Percentiles rank a stretch among this genome's conserved stretches.
These are phyloP conservation scores for Claviceps spartinae DNA, from an alignment of 2,329 filamentous ascomycete genomes.

Conservation along the genomic window DNA sequence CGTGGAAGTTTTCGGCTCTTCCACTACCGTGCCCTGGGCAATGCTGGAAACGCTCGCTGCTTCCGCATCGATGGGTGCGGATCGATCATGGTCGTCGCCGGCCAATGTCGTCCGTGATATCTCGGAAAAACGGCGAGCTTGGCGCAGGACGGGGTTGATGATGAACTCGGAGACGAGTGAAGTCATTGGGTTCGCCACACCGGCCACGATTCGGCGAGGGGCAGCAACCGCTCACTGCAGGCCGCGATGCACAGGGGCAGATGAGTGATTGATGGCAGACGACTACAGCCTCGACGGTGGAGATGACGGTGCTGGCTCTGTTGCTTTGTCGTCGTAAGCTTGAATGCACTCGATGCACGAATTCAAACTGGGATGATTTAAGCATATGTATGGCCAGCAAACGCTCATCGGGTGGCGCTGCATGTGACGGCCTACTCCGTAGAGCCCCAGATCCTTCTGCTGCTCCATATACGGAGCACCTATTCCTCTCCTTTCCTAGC, in stretches of 20 bases:
- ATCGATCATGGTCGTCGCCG: constrained; percentile 19
- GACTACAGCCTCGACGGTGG: neutral
- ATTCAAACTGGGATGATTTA: neutral
- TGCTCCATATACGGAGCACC: too few species aligned
- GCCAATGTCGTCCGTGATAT: constrained; percentile 27
- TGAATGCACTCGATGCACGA: neutral
- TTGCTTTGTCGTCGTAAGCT: neutral
- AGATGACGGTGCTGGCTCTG: neutral
- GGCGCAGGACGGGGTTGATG: constrained; percentile 52
- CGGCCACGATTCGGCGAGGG: neutral
- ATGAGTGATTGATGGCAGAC: neutral
- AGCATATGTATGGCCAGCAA: neutral
- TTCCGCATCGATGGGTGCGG: constrained; percentile 8
- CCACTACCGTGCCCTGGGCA: constrained; percentile 8
- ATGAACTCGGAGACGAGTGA: constrained; percentile 51
- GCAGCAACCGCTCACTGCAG: neutral
- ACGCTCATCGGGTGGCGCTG: neutral
- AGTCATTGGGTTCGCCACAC: constrained; percentile 32
- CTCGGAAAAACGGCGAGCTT: constrained; percentile 50
- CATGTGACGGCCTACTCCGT: too few species aligned
- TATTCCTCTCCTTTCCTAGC: too few species aligned
- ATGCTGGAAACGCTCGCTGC: constrained; percentile 16
- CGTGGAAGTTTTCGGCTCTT: neutral
- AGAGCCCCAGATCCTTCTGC: too few species aligned
- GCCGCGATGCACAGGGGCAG: neutral